Percentiles rank a stretch among this genome's conserved stretches.
phyloP scores from a whole-genome alignment of 1,139 yeast species.

The Pneumocystis murina region DNA sequence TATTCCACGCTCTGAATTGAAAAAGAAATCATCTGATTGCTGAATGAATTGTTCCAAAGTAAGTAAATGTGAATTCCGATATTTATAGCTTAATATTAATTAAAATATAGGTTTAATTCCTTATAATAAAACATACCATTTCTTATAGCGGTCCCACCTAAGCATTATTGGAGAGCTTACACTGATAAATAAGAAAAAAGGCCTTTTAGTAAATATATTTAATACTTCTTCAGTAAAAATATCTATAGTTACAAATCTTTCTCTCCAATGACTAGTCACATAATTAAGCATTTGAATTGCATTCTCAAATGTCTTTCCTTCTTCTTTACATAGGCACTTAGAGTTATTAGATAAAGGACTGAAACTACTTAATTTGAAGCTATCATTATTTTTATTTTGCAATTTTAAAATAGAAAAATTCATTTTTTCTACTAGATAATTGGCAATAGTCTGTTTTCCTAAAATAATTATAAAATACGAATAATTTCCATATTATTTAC shows the following conservation, averaged over 20 bases:
- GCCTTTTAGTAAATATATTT: constrained; percentile 47
- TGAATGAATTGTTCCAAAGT: constrained; percentile 30
- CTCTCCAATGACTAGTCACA: constrained; percentile 58
- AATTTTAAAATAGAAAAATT: not conserved
- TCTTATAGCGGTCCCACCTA: constrained; percentile 37
- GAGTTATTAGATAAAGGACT: not conserved
- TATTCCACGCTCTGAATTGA: constrained; percentile 27
- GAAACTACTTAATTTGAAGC: not conserved
- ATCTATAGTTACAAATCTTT: constrained; percentile 45
- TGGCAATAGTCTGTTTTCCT: not conserved
- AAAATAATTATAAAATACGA: not conserved
- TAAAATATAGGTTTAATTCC: not conserved
- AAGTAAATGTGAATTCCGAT: not conserved
- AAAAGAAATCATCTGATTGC: constrained; percentile 34
- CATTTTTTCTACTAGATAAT: not conserved
- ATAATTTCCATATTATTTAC: not conserved
- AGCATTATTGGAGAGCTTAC: constrained; percentile 57
- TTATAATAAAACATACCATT: constrained; percentile 6
- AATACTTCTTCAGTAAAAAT: constrained; percentile 34
- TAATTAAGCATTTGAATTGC: constrained; percentile 34
- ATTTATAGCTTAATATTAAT: constrained; percentile 1
- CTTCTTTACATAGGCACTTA: not conserved
- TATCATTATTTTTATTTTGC: not conserved
- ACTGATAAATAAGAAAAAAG: constrained; percentile 70
- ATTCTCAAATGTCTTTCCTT: not conserved